A percentile compares a stretch with the other conserved stretches of the same genome.
These are phyloP conservation scores for Saxophila tyrrhenica DNA, from an alignment of 495 filamentous ascomycete species.

Conservation along the genomic window DNA sequence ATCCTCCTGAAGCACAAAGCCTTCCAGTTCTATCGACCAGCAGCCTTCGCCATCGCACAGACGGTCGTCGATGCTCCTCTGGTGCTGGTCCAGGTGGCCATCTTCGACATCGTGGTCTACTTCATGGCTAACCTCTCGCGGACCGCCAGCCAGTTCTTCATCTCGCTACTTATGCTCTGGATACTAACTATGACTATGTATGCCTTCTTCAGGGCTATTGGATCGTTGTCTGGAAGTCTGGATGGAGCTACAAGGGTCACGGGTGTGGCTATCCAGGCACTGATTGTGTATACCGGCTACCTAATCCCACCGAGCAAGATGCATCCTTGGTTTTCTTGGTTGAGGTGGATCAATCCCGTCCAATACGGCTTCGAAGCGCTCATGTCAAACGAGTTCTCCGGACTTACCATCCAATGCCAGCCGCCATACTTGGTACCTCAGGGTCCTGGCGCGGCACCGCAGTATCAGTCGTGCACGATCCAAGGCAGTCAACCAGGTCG, in stretches of 20 bases:
- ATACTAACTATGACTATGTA: conserved; percentile 64
- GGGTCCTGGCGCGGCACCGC: conserved; percentile 33
- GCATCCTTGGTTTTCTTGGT: conserved; percentile 73
- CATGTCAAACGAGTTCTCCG: conserved; percentile 35
- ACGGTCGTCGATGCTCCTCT: conserved; percentile 67
- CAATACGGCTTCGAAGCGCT: conserved; percentile 47
- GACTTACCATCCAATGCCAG: conserved; percentile 37
- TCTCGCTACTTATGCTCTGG: conserved; percentile 50
- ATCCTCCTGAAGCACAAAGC: conserved; percentile 75
- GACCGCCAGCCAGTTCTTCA: conserved; percentile 75
- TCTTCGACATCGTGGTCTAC: conserved; percentile 70
- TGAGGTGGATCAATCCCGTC: conserved; percentile 64
- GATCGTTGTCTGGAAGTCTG: conserved; percentile 50
- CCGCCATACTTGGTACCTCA: conserved; percentile 39
- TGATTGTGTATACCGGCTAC: conserved; percentile 76
- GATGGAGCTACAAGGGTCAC: conserved; percentile 56
- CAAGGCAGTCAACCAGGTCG: conserved; percentile 8
- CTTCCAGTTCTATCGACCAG: conserved; percentile 74
- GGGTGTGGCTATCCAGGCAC: conserved; percentile 48
- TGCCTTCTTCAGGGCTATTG: conserved; percentile 66
- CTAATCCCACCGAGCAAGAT: conserved; percentile 61
- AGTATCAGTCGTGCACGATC: conserved; percentile 12
- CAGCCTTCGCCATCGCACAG: conserved; percentile 66
- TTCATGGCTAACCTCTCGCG: conserved; percentile 61
- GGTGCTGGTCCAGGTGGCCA: conserved; percentile 52